phyloP scores from a whole-genome alignment of 2,329 filamentous ascomycete species.

The Penicillium sp. region DNA sequence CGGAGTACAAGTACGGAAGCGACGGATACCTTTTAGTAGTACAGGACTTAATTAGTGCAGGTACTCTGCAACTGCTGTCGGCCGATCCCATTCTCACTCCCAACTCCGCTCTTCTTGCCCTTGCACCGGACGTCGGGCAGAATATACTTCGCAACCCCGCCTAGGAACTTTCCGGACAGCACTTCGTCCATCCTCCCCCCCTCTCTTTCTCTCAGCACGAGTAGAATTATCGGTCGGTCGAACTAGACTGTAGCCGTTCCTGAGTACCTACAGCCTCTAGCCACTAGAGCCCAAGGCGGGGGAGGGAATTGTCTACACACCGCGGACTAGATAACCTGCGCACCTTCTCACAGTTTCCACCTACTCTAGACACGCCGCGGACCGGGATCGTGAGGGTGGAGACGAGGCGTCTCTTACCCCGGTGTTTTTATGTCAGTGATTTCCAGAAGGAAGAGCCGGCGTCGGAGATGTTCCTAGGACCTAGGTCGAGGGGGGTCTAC shows the following conservation, averaged over 20 bases:
- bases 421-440: neutral
- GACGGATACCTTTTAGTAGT: no score
- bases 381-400: neutral
- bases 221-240: no score
- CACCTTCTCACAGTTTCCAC: neutral
- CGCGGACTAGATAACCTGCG: neutral
- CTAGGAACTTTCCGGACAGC: slow-evolving; percentile 21
- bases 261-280: no score
- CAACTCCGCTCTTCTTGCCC: neutral
- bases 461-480: neutral
- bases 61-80: no score
- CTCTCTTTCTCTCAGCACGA: no score
- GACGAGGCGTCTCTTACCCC: neutral
- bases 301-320: neutral
- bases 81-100: neutral
- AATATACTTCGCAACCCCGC: slow-evolving; percentile 21
- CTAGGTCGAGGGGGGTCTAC: neutral
- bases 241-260: neutral
- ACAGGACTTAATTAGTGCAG: no score
- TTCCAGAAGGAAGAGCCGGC: neutral
- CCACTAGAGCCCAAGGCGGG: neutral
- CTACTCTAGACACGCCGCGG: slow-evolving; percentile 4
- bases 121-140: slow-evolving; percentile 9
- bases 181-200: no score
- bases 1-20: no score